A percentile compares a stretch with the other conserved stretches of the same genome.
Conservation (phyloP, 2,329 filamentous ascomycete genomes). For the Dactylellina cionopaga region DNA sequence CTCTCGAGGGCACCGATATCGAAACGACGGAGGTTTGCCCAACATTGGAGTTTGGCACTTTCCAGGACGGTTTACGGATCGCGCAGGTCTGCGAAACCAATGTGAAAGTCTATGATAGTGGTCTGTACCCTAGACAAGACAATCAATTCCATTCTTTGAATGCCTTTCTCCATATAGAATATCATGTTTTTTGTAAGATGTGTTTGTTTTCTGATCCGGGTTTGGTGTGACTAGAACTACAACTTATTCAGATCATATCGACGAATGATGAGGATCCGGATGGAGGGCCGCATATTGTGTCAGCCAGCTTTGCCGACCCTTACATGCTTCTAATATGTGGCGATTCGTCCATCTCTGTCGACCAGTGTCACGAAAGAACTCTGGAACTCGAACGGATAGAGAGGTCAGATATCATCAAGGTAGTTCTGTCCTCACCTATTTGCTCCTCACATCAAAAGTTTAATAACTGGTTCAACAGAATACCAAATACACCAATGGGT, state of each 20-base stretch:
- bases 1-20: conserved; percentile 85
- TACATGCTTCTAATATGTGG: conserved; percentile 85
- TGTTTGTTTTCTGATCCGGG: conserved; percentile 58
- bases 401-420: conserved; percentile 40
- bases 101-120: conserved; percentile 87
- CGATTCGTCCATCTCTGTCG: conserved; percentile 80
- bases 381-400: conserved; percentile 80
- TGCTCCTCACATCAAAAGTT: background rate
- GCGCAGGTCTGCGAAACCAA: conserved; percentile 89
- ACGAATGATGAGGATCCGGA: conserved; percentile 92
- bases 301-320: conserved; percentile 85
- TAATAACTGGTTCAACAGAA: conserved; percentile 59
- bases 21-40: conserved; percentile 75
- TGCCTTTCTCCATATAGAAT: conserved; percentile 31
- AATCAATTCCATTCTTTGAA: conserved; percentile 50
- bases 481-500: conserved; percentile 83
- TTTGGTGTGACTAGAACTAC: conserved; percentile 71
- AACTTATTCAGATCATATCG: conserved; percentile 87
- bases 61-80: conserved; percentile 82
- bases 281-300: conserved; percentile 78
- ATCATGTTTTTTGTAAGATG: conserved; percentile 53
- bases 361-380: conserved; percentile 80
- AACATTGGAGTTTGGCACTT: conserved; percentile 84
- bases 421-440: background rate
- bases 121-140: conserved; percentile 66